Base-by-base conservation (phyloP, 1,284 basidiomycete genomes). In the Vanrija pseudolonga region DNA sequence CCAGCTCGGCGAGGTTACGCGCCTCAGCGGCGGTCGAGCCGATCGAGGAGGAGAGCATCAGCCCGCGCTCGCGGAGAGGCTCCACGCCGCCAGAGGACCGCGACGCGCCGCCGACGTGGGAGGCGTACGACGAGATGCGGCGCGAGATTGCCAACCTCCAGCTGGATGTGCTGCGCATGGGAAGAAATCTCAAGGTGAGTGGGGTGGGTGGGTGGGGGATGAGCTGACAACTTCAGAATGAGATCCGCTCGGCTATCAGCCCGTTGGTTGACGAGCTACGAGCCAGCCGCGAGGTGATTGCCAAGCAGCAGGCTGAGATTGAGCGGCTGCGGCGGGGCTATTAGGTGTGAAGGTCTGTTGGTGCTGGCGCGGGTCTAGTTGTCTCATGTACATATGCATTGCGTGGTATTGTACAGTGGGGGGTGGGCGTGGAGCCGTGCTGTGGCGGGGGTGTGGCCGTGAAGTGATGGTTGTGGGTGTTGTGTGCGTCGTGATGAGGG, bases 141-240 rank as follows among this genome's bases (percentile, higher is more conserved):
- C 56, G 56, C 41, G 65, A 67, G 51, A 61, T 70, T 37, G 59
- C 56, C 7, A 62, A 64, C 46, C 47, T 70, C 44, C 66, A 68
- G 45, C 23, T 70, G 26, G 66, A 70, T 53, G 68, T 70, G 65
- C 50, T 70, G 19, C 53, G 66, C 36, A 68, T 70, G 68, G 59
- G 62, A 6, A 49, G 68, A 18, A 53, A 51, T 14, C 51, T 68
- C 3, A 67, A 62, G 57, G 67, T 68, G 51, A 45, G 64, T 56
- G 11, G 20, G 12, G 26, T 43, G 38, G 26, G n/a, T n/a, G 45
- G n/a, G 11, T 19, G 18, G 20, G n/a, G 42, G 32, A 19, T 4
- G 6, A 11, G 44, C 38, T 57, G 50, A 56, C 51, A 14, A 8
- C 2, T 11, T 9, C 47, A 67, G 67, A 65, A 64, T 45, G 66